A percentile compares a stretch with the other conserved stretches of the same genome.
Evolutionary conservation across 257 asterid species (phyloP).

Genomic region (Hygrophila difformis): DNA sequence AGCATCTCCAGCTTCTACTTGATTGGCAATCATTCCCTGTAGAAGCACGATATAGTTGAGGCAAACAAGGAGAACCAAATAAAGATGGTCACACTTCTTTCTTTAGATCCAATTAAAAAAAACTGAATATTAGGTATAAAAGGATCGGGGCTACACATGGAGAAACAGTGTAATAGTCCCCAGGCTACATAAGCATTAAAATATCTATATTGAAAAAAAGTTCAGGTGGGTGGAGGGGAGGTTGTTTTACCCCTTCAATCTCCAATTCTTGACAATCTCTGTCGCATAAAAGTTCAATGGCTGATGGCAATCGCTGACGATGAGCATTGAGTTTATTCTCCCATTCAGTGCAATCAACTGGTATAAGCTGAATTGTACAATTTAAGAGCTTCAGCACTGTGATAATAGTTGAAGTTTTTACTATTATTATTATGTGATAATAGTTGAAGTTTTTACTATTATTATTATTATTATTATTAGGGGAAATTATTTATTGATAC

Average conservation of each 20-base stretch:
- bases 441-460: too few relatives aligned
- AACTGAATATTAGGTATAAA: not conserved
- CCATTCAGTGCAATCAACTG: slow-evolving; percentile 40
- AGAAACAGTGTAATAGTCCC: too few relatives aligned
- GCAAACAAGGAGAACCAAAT: not conserved
- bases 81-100: slow-evolving; percentile 1
- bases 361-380: slow-evolving; percentile 39
- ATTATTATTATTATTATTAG: too few relatives aligned
- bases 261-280: slow-evolving; percentile 31
- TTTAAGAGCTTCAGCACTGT: slow-evolving; percentile 8
- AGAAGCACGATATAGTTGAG: not conserved
- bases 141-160: not conserved
- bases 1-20: slow-evolving; percentile 41
- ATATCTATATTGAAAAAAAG: too few relatives aligned
- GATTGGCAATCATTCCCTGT: slow-evolving; percentile 38
- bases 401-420: too few relatives aligned
- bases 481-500: too few relatives aligned
- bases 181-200: too few relatives aligned
- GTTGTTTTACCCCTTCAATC: slow-evolving; percentile 46
- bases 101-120: not conserved
- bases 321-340: slow-evolving; percentile 21
- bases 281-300: slow-evolving; percentile 31
- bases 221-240: too few relatives aligned
- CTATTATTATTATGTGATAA: too few relatives aligned
- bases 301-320: slow-evolving; percentile 37